These are phyloP conservation scores for Anisogramma anomala DNA, from an alignment of 2,329 filamentous ascomycete species.

Conservation along the genomic window DNA sequence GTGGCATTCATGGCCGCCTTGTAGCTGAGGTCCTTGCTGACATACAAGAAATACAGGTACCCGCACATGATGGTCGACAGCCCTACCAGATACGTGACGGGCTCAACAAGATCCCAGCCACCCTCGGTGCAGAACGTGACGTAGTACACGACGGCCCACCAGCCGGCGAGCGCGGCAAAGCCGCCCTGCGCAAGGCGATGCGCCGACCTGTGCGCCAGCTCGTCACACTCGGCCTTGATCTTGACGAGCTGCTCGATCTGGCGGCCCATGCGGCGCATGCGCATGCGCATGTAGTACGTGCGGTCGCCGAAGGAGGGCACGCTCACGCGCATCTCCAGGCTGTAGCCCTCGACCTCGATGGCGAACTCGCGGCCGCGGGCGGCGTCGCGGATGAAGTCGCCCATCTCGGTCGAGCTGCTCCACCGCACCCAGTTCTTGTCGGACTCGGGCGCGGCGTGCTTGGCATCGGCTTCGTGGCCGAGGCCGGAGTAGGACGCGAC, in stretches of 20 bases:
- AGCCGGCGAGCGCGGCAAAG: conserved; percentile 58
- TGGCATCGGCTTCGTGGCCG: conserved; percentile 45
- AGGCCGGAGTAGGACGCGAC: conserved; percentile 62
- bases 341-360: conserved; percentile 63
- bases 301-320: conserved; percentile 83
- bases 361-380: conserved; percentile 75
- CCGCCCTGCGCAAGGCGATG: conserved; percentile 72
- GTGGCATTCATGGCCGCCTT: conserved; percentile 79
- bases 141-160: conserved; percentile 76
- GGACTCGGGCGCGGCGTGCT: conserved; percentile 35
- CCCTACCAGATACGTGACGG: conserved; percentile 81
- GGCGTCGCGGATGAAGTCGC: conserved; percentile 87
- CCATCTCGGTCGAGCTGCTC: conserved; percentile 80
- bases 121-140: conserved; percentile 60
- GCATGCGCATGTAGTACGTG: conserved; percentile 76
- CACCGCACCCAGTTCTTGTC: conserved; percentile 59
- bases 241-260: conserved; percentile 58
- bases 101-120: conserved; percentile 87
- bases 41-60: conserved; percentile 88
- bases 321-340: conserved; percentile 56
- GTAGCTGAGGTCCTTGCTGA: conserved; percentile 82
- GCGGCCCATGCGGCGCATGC: conserved; percentile 58
- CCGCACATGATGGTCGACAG: conserved; percentile 76
- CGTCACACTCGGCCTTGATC: conserved; percentile 73
- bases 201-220: conserved; percentile 62